A percentile compares a stretch with the other conserved stretches of the same genome.
Evolutionary conservation across 2,329 filamentous ascomycete species (phyloP).

Genomic region (Exophiala aquamarina): DNA sequence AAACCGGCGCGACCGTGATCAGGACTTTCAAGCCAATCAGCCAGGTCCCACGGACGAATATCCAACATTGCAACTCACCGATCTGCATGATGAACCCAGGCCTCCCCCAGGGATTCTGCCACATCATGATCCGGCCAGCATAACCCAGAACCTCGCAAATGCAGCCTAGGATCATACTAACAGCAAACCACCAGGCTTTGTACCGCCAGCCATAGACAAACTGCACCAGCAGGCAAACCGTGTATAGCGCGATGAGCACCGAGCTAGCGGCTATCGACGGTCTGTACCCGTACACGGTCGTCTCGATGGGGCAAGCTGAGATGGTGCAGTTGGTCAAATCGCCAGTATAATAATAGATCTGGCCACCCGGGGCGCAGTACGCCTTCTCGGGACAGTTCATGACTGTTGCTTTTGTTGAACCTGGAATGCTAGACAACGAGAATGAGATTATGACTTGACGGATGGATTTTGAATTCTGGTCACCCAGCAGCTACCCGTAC

Average conservation of each 20-base stretch:
- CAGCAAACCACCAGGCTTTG: constrained; percentile 43
- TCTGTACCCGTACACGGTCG: constrained; percentile 45
- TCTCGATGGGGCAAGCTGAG: constrained; percentile 39
- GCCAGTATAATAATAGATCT: too few species aligned
- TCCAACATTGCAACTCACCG: constrained; percentile 1
- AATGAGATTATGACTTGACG: too few species aligned
- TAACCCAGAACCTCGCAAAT: constrained; percentile 63
- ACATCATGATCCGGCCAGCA: constrained; percentile 57
- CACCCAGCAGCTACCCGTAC: too few species aligned
- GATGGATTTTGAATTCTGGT: too few species aligned
- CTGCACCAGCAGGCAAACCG: constrained; percentile 40
- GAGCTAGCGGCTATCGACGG: constrained; percentile 43
- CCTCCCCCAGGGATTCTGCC: constrained; percentile 59
- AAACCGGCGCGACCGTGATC: constrained; percentile 58
- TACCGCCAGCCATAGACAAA: constrained; percentile 37
- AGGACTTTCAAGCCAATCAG: constrained; percentile 53
- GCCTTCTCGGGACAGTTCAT: too few species aligned
- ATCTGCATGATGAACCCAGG: constrained; percentile 59
- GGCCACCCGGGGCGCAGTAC: too few species aligned
- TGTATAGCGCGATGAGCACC: constrained; percentile 45
- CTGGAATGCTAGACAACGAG: too few species aligned
- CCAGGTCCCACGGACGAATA: too few species aligned
- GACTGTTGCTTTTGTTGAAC: too few species aligned
- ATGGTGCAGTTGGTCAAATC: too few species aligned
- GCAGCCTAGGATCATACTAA: constrained; percentile 57